These are phyloP conservation scores for Leptoxyphium fumago DNA, from an alignment of 2,329 filamentous ascomycete genomes.

Conservation along the genomic window DNA sequence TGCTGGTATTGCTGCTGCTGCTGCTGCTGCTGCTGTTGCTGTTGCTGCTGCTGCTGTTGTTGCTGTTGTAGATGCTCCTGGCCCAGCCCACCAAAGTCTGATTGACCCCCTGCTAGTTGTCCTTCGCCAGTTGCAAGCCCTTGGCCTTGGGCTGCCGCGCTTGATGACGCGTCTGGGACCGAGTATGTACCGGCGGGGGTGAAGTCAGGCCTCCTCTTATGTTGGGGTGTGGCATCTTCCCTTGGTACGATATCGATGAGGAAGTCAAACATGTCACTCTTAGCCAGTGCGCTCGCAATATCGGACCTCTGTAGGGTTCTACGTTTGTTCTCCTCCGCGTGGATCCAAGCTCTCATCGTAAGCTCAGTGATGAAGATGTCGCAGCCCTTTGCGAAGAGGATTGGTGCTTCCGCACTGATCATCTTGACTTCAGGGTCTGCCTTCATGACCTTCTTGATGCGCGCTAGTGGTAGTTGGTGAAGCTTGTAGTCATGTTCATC, in stretches of 20 bases:
- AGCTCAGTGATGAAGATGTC: conserved; percentile 94
- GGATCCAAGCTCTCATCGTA: conserved; percentile 99
- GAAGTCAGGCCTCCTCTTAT: conserved; percentile 48
- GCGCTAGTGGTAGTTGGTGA: conserved; percentile 88
- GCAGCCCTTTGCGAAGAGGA: conserved; percentile 94
- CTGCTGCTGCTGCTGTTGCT: conserved; percentile 28
- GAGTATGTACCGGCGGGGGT: conserved; percentile 26
- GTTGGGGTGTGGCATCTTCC: conserved; percentile 76
- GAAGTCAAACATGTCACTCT: conserved; percentile 99
- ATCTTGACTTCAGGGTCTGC: conserved; percentile 98
- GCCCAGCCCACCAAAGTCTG: conserved; percentile 19
- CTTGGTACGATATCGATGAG: conserved; percentile 96
- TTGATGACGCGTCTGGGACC: conserved; percentile 38
- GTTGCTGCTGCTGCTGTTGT: conserved; percentile 38
- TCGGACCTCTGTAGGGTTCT: conserved; percentile 89
- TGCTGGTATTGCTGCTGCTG: conserved; percentile 55
- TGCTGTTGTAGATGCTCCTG: conserved; percentile 20
- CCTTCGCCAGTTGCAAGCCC: conserved; percentile 15
- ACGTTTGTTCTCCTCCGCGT: conserved; percentile 96
- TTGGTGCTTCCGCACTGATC: conserved; percentile 96
- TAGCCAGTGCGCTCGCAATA: conserved; percentile 86
- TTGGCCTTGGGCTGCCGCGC: conserved; percentile 19
- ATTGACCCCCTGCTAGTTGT: conserved; percentile 14
- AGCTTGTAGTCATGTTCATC: conserved; percentile 98
- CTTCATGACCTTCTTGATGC: conserved; percentile 99